phyloP scores from a whole-genome alignment of 768 basidiomycete species.

The Hortiboletus flavorubellus region DNA sequence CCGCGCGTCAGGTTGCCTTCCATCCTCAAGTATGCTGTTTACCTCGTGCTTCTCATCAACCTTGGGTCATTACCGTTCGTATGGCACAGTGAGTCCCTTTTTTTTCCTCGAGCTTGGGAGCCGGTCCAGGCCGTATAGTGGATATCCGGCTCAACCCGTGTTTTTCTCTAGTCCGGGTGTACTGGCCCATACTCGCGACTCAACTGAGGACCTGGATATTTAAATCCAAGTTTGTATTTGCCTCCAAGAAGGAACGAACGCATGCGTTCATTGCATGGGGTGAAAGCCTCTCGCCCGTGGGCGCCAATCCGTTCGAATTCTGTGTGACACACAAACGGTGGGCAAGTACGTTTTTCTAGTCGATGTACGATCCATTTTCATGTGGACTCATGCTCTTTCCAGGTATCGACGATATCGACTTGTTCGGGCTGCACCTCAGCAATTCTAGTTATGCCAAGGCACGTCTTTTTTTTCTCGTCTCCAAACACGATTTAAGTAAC shows the following conservation, averaged over 20 bases:
- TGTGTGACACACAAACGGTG: slow-evolving; percentile 41
- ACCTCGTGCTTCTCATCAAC: slow-evolving; percentile 55
- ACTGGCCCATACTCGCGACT: slow-evolving; percentile 42
- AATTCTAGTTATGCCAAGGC: slow-evolving; percentile 82
- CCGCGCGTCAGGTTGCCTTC: slow-evolving; percentile 5
- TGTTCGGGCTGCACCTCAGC: slow-evolving; percentile 67
- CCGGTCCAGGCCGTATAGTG: background rate
- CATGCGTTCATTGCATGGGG: slow-evolving; percentile 42
- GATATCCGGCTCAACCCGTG: background rate
- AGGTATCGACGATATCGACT: slow-evolving; percentile 70
- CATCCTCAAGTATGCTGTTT: slow-evolving; percentile 18
- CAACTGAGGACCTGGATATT: slow-evolving; percentile 34
- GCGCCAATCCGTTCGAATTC: slow-evolving; percentile 52
- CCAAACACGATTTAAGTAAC: background rate
- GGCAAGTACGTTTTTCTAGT: slow-evolving; percentile 45
- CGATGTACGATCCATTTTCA: background rate
- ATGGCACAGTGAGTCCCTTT: slow-evolving; percentile 60
- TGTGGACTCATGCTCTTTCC: background rate
- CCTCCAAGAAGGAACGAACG: slow-evolving; percentile 30
- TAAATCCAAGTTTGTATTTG: slow-evolving; percentile 37
- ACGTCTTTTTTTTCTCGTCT: background rate
- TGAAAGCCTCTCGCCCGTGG: slow-evolving; percentile 50
- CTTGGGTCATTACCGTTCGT: slow-evolving; percentile 57
- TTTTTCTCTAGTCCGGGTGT: slow-evolving; percentile 45
- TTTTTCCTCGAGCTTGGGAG: too few species aligned